Evolutionary conservation across 2,329 filamentous ascomycete species (phyloP).

Genomic region (Calcarisporium arbuscula): DNA sequence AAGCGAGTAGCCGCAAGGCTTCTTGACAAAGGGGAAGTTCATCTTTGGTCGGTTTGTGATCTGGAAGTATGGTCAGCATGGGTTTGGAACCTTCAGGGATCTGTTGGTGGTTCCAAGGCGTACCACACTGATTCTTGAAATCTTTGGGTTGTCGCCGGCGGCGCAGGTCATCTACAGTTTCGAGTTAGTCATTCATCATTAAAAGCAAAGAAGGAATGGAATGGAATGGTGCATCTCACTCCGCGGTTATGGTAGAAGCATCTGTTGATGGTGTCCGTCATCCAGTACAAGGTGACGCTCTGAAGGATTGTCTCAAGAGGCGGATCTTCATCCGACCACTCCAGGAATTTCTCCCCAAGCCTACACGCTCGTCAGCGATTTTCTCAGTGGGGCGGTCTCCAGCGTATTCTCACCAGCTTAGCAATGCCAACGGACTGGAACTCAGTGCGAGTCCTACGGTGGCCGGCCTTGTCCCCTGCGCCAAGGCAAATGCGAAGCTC

Average conservation of each 20-base stretch:
- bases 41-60: conserved; percentile 4
- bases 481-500: conserved; percentile 42
- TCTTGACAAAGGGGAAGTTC: conserved; percentile 19
- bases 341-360: conserved; percentile 51
- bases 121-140: conserved; percentile 10
- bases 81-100: not conserved
- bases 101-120: no score
- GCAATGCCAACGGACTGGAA: conserved; percentile 46
- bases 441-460: conserved; percentile 51
- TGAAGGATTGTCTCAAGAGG: conserved; percentile 38
- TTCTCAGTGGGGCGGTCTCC: no score
- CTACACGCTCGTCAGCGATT: conserved; percentile 15
- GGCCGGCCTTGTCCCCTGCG: conserved; percentile 47
- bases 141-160: conserved; percentile 18
- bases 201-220: not conserved
- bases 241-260: conserved; percentile 43
- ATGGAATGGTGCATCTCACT: conserved; percentile 1
- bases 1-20: conserved; percentile 38
- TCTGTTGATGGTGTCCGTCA: conserved; percentile 41
- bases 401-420: conserved; percentile 39
- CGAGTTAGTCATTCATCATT: not conserved
- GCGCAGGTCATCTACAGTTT: not conserved
- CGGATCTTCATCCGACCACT: conserved; percentile 41
- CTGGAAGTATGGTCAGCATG: conserved; percentile 1
- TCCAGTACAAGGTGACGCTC: conserved; percentile 48